Percentiles rank a stretch among this genome's conserved stretches.
Evolutionary conservation across 257 asterid genomes (phyloP).

Genomic region (Gentiana dahurica): DNA sequence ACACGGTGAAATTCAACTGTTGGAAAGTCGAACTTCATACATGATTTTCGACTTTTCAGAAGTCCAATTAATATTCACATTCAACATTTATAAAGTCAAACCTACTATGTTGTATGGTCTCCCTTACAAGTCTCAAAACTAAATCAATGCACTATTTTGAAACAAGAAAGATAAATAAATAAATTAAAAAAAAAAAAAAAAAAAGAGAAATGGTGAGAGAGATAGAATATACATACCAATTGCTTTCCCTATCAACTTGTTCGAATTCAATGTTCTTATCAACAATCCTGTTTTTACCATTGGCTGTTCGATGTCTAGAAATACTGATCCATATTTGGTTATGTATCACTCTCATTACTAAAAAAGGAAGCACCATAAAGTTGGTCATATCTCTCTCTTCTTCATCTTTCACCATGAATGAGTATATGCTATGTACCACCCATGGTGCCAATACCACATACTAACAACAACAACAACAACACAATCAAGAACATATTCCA

Average conservation of each 20-base stretch:
- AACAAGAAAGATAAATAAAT: too few relatives aligned
- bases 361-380: slow-evolving; percentile 35
- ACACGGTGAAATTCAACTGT: too few relatives aligned
- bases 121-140: too few relatives aligned
- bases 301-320: slow-evolving; percentile 58
- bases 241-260: slow-evolving; percentile 70
- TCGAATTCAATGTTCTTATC: slow-evolving; percentile 68
- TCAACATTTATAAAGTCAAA: too few relatives aligned
- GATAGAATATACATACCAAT: slow-evolving; percentile 26
- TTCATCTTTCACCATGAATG: slow-evolving; percentile 18
- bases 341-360: slow-evolving; percentile 41
- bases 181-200: too few relatives aligned
- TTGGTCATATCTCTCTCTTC: slow-evolving; percentile 26
- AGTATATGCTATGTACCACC: slow-evolving; percentile 38
- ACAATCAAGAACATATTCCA: neutral
- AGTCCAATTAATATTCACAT: too few relatives aligned
- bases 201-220: neutral
- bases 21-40: too few relatives aligned
- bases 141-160: too few relatives aligned
- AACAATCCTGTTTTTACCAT: slow-evolving; percentile 47
- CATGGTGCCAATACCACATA: slow-evolving; percentile 57
- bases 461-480: slow-evolving; percentile 13
- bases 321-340: slow-evolving; percentile 59
- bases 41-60: too few relatives aligned
- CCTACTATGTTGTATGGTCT: too few relatives aligned